Percentiles rank a stretch among this genome's conserved stretches.
These are phyloP conservation scores for Ganoderma lucidum DNA, from an alignment of 1,284 basidiomycete genomes.

Conservation along the genomic window DNA sequence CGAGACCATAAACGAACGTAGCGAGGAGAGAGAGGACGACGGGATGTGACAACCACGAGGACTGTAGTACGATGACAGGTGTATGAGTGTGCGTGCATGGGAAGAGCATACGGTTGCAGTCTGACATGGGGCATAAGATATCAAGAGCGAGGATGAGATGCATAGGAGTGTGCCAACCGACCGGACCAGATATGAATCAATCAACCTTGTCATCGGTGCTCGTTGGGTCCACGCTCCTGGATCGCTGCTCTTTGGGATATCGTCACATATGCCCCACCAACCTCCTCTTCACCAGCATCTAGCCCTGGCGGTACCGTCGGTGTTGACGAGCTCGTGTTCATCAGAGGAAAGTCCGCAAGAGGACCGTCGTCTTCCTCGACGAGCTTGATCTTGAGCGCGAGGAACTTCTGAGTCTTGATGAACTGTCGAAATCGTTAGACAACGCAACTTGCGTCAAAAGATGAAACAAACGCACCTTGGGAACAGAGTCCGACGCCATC, in stretches of 20 bases:
- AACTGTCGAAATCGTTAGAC: slow-evolving; percentile 56
- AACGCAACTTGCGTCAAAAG: not conserved
- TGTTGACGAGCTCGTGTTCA: slow-evolving; percentile 40
- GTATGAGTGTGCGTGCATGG: slow-evolving; percentile 32
- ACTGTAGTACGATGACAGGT: slow-evolving; percentile 35
- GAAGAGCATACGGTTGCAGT: slow-evolving; percentile 31
- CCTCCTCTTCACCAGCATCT: slow-evolving; percentile 61
- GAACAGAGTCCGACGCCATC: slow-evolving; percentile 98
- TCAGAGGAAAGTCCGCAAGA: slow-evolving; percentile 40
- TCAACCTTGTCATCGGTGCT: slow-evolving; percentile 28
- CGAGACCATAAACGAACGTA: slow-evolving; percentile 28
- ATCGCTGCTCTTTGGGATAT: slow-evolving; percentile 71
- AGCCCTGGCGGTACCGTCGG: slow-evolving; percentile 76
- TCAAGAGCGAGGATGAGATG: slow-evolving; percentile 31
- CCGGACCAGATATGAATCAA: slow-evolving; percentile 15
- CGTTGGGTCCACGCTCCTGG: slow-evolving; percentile 35
- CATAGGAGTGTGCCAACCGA: slow-evolving; percentile 29
- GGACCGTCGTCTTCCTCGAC: slow-evolving; percentile 69
- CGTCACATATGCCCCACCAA: slow-evolving; percentile 85
- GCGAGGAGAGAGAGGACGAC: slow-evolving; percentile 31
- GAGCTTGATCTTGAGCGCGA: slow-evolving; percentile 77
- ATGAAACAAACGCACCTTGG: slow-evolving; percentile 68
- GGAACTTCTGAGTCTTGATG: slow-evolving; percentile 83
- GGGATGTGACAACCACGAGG: slow-evolving; percentile 32
- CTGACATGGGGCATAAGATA: slow-evolving; percentile 39